Evolutionary conservation across 805 yeast genomes (phyloP).

Genomic region (Ogataea nakhonphanomensis): DNA sequence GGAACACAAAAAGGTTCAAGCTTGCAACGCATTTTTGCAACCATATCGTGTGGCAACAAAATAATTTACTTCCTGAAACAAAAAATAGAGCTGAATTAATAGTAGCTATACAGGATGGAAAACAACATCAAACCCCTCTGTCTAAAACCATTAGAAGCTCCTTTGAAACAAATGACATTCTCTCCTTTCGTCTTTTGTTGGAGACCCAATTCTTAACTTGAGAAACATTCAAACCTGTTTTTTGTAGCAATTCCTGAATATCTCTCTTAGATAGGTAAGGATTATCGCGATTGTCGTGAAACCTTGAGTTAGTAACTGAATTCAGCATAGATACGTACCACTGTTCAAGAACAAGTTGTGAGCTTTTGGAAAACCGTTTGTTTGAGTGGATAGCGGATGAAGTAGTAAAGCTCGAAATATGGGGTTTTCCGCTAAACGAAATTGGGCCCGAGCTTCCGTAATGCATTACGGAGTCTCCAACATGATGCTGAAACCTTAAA

Average conservation of each 20-base stretch:
- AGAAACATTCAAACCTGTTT: conserved; percentile 14
- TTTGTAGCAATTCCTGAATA: conserved; percentile 6
- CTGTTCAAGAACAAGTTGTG: conserved; percentile 1
- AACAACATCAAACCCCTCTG: background rate
- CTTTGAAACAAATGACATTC: conserved; percentile 6
- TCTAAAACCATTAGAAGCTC: conserved; percentile 10
- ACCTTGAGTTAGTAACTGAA: conserved; percentile 15
- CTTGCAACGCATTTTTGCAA: background rate
- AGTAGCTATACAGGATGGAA: too few relatives aligned
- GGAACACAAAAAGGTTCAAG: background rate
- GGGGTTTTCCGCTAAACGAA: background rate
- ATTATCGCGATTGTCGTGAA: conserved; percentile 13
- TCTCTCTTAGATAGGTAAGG: conserved; percentile 21
- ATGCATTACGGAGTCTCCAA: too few relatives aligned
- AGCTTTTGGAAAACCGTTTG: conserved; percentile 4
- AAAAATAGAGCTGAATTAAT: too few relatives aligned
- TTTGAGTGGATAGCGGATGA: background rate
- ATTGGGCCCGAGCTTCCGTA: background rate
- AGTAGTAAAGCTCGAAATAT: background rate
- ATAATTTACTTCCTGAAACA: too few relatives aligned
- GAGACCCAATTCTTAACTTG: conserved; percentile 25
- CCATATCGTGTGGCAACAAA: background rate
- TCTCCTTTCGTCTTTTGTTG: conserved; percentile 16
- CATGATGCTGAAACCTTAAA: too few relatives aligned
- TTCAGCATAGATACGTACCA: conserved; percentile 7